phyloP scores from a whole-genome alignment of 2,329 filamentous ascomycete genomes.

The Hymenoscyphus occultus region DNA sequence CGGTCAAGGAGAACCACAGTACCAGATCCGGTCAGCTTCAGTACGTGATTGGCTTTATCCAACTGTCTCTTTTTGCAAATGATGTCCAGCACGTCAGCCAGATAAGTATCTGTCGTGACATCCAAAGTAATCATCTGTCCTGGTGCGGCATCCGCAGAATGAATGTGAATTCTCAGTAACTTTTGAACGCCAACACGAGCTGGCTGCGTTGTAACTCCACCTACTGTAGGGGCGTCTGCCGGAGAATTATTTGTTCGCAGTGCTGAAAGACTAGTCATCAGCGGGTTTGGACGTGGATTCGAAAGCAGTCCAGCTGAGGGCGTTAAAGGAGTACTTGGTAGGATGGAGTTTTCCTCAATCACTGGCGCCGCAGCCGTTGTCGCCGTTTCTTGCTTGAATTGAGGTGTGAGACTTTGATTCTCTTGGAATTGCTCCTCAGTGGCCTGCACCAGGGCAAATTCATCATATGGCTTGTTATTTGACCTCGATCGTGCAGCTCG shows the following conservation, averaged over 20 bases:
- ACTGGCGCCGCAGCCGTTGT: slow-evolving; percentile 27
- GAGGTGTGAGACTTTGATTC: slow-evolving; percentile 66
- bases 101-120: slow-evolving; percentile 78
- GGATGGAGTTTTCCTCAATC: slow-evolving; percentile 42
- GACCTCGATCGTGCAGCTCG: slow-evolving; percentile 57
- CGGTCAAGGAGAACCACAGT: slow-evolving; percentile 74
- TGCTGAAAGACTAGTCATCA: slow-evolving; percentile 54
- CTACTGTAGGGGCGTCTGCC: slow-evolving; percentile 54
- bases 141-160: slow-evolving; percentile 65
- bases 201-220: slow-evolving; percentile 33
- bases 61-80: slow-evolving; percentile 75
- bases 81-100: slow-evolving; percentile 76
- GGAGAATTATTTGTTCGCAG: slow-evolving; percentile 53
- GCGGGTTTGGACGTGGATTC: slow-evolving; percentile 50
- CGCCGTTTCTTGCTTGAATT: slow-evolving; percentile 57
- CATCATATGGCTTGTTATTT: slow-evolving; percentile 75
- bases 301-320: slow-evolving; percentile 34
- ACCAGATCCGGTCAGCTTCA: slow-evolving; percentile 72
- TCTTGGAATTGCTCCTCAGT: slow-evolving; percentile 64
- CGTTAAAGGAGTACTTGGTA: slow-evolving; percentile 33
- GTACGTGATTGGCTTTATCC: slow-evolving; percentile 74
- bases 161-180: slow-evolving; percentile 68
- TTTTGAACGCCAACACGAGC: slow-evolving; percentile 58
- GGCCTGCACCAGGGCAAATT: slow-evolving; percentile 76
- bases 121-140: slow-evolving; percentile 72